Percentiles rank a stretch among this genome's conserved stretches.
Evolutionary conservation across 2,329 filamentous ascomycete species (phyloP).

Genomic region (Fusarium coicis): DNA sequence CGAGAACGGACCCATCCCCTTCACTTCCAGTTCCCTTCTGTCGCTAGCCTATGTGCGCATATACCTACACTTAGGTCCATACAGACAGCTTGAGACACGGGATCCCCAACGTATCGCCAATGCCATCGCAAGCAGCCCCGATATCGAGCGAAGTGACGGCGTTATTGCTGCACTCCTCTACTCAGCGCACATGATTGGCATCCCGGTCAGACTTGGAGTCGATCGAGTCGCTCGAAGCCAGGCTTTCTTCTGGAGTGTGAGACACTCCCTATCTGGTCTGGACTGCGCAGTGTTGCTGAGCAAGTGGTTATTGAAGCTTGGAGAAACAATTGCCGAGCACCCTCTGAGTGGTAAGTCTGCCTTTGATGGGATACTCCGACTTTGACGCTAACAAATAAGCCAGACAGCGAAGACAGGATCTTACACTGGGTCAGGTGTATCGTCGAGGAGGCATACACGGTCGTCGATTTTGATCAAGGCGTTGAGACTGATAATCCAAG

Average conservation of each 20-base stretch:
- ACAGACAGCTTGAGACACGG: slow-evolving; percentile 56
- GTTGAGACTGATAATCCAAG: neutral
- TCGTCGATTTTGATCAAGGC: slow-evolving; percentile 51
- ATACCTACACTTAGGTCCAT: slow-evolving; percentile 57
- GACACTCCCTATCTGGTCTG: slow-evolving; percentile 65
- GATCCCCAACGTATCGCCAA: slow-evolving; percentile 54
- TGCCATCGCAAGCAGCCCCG: slow-evolving; percentile 51
- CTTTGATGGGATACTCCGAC: accelerated
- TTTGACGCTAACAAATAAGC: neutral
- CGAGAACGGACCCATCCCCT: slow-evolving; percentile 54
- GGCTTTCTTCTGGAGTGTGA: slow-evolving; percentile 66
- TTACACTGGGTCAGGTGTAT: slow-evolving; percentile 59
- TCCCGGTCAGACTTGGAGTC: slow-evolving; percentile 65
- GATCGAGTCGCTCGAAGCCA: slow-evolving; percentile 65
- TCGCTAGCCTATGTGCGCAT: slow-evolving; percentile 56
- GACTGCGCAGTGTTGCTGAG: slow-evolving; percentile 65
- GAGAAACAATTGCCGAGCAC: neutral
- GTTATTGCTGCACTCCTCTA: slow-evolving; percentile 62
- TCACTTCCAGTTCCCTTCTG: slow-evolving; percentile 57
- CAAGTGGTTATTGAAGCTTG: slow-evolving; percentile 51
- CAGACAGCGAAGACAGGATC: slow-evolving; percentile 56
- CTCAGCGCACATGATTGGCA: slow-evolving; percentile 64
- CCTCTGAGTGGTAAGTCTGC: neutral
- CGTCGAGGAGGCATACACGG: slow-evolving; percentile 55
- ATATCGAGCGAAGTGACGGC: slow-evolving; percentile 59